These are phyloP conservation scores for Candida manassasensis DNA, from an alignment of 805 yeast genomes.

Conservation along the genomic window DNA sequence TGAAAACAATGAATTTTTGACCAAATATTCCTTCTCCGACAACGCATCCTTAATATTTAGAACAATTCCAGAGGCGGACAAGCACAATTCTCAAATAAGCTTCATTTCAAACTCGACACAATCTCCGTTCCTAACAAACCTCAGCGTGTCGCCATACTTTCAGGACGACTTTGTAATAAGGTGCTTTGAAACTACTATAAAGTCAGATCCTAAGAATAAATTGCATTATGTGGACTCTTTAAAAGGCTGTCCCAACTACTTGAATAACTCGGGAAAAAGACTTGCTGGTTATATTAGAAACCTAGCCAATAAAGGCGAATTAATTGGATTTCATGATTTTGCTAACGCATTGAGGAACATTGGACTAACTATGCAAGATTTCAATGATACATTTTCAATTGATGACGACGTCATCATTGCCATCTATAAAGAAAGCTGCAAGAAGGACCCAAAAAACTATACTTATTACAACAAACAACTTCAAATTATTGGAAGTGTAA, in stretches of 20 bases:
- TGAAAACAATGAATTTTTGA: constrained; percentile 19
- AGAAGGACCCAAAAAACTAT: constrained; percentile 34
- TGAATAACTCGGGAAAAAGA: constrained; percentile 13
- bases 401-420: constrained; percentile 34
- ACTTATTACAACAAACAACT: constrained; percentile 29
- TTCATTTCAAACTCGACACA: constrained; percentile 17
- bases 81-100: constrained; percentile 23
- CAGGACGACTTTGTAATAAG: constrained; percentile 38
- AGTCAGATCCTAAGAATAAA: constrained; percentile 28
- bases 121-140: constrained; percentile 22
- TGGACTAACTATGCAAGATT: constrained; percentile 18
- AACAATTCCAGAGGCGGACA: constrained; percentile 35
- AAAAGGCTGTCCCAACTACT: constrained; percentile 17
- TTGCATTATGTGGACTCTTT: constrained; percentile 36
- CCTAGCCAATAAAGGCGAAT: constrained; percentile 22
- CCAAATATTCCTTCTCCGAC: constrained; percentile 28
- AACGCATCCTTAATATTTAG: constrained; percentile 29
- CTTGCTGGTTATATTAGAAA: constrained; percentile 26
- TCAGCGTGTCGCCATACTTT: constrained; percentile 28
- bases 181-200: constrained; percentile 35
- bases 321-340: constrained; percentile 33
- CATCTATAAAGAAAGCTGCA: constrained; percentile 26
- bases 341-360: constrained; percentile 25
- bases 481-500: constrained; percentile 21
- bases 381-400: constrained; percentile 11